phyloP scores from a whole-genome alignment of 2,329 filamentous ascomycete genomes.

The Dactylellina sp. region DNA sequence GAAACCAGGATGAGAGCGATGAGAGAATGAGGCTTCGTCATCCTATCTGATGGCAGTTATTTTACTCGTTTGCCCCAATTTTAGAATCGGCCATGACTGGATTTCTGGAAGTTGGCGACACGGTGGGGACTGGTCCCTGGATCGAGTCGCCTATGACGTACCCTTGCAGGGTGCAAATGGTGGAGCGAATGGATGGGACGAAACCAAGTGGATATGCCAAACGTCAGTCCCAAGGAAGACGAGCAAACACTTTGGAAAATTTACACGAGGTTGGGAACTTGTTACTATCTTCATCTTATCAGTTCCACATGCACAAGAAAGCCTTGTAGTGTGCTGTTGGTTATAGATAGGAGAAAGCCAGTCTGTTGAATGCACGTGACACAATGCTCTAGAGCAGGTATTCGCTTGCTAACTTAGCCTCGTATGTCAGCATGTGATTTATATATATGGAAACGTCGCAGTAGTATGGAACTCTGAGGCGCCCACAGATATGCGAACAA shows the following conservation, averaged over 20 bases:
- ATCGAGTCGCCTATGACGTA: slow-evolving; percentile 54
- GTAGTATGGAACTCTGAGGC: too few relatives aligned
- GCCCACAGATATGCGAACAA: too few relatives aligned
- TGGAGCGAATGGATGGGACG: slow-evolving; percentile 46
- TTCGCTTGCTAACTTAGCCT: too few relatives aligned
- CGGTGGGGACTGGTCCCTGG: slow-evolving; percentile 39
- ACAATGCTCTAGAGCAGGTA: too few relatives aligned
- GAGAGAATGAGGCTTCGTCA: slow-evolving; percentile 47
- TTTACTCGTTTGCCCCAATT: slow-evolving; percentile 44
- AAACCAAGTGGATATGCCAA: slow-evolving; percentile 34
- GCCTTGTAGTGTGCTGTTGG: too few relatives aligned
- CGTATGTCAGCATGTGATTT: too few relatives aligned
- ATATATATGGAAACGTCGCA: too few relatives aligned
- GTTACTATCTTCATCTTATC: not conserved
- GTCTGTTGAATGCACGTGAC: too few relatives aligned
- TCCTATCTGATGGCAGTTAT: slow-evolving; percentile 1
- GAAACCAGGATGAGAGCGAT: not conserved
- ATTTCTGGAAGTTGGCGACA: slow-evolving; percentile 21
- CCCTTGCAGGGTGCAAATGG: slow-evolving; percentile 42
- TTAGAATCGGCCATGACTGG: slow-evolving; percentile 9
- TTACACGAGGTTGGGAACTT: not conserved
- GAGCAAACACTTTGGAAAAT: not conserved
- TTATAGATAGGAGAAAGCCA: too few relatives aligned
- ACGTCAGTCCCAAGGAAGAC: slow-evolving; percentile 37
- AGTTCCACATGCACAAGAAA: too few relatives aligned